Percentiles rank a stretch among this genome's conserved stretches.
phyloP scores from a whole-genome alignment of 1,284 basidiomycete species.

The Stygiomarasmius scandens region DNA sequence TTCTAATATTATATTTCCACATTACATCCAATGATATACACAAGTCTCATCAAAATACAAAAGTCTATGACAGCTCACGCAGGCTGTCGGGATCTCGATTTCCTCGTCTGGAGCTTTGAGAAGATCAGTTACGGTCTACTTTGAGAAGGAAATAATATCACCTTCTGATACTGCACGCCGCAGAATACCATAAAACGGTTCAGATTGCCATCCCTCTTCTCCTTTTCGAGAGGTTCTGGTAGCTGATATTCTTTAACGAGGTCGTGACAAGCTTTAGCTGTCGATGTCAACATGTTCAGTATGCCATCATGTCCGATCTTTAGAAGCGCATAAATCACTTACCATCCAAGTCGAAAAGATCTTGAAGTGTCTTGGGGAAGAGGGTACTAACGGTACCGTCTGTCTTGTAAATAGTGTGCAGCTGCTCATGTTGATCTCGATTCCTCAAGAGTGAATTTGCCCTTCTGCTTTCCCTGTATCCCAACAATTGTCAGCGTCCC shows the following conservation, averaged over 20 bases:
- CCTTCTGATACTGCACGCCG: constrained; percentile 50
- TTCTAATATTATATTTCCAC: no score
- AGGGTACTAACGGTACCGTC: constrained; percentile 44
- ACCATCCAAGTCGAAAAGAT: constrained; percentile 50
- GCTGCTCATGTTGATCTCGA: constrained; percentile 37
- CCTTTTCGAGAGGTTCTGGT: constrained; percentile 19
- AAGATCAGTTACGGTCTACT: no score
- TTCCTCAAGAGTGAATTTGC: constrained; percentile 49
- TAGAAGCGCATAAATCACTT: no score
- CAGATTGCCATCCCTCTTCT: constrained; percentile 42
- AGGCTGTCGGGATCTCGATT: no score
- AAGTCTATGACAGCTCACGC: no score
- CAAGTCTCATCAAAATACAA: no score
- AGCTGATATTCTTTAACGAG: constrained; percentile 50
- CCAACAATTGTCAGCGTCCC: background rate
- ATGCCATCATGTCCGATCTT: no score
- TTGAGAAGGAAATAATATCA: constrained; percentile 6
- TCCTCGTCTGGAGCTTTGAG: no score
- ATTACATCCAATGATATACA: no score
- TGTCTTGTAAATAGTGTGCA: constrained; percentile 48
- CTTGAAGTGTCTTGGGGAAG: constrained; percentile 50
- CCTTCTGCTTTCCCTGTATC: constrained; percentile 52
- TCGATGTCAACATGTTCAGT: background rate
- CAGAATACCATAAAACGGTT: constrained; percentile 55
- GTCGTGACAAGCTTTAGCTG: constrained; percentile 37